Percentiles rank a stretch among this genome's conserved stretches.
These are phyloP conservation scores for Nissolia schottii DNA, from an alignment of 306 rosid species.

Conservation along the genomic window DNA sequence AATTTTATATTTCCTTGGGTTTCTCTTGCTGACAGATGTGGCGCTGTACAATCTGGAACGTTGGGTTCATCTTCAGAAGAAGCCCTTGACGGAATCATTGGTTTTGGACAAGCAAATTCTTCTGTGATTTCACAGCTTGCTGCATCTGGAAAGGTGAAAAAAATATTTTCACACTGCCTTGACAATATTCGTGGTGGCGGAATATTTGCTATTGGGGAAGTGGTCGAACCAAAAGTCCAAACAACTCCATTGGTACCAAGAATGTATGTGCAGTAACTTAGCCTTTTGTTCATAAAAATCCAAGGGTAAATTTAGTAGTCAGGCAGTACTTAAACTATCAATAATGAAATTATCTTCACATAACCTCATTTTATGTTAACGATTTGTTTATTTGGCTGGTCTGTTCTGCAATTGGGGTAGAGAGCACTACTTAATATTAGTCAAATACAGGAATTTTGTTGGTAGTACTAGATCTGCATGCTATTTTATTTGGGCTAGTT, in stretches of 20 bases:
- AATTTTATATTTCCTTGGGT: not conserved
- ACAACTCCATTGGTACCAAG: slow-evolving; percentile 66
- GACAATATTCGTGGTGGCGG: slow-evolving; percentile 83
- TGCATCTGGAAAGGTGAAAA: slow-evolving; percentile 77
- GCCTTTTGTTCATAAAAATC: slow-evolving; percentile 13
- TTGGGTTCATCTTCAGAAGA: slow-evolving; percentile 49
- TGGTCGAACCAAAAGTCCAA: slow-evolving; percentile 77
- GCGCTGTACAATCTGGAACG: slow-evolving; percentile 66
- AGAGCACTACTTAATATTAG: not conserved
- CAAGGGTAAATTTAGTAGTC: slow-evolving; percentile 2
- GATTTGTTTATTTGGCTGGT: not conserved
- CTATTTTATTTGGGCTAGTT: not conserved
- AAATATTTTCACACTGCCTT: slow-evolving; percentile 87
- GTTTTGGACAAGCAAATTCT: slow-evolving; percentile 96
- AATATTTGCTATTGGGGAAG: slow-evolving; percentile 93
- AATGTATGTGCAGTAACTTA: slow-evolving; percentile 55
- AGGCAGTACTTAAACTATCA: not conserved
- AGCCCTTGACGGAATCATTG: slow-evolving; percentile 87
- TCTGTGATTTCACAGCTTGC: slow-evolving; percentile 93
- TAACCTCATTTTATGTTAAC: slow-evolving; percentile 6
- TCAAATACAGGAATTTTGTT: not conserved
- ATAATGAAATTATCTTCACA: not conserved
- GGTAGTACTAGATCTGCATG: not conserved
- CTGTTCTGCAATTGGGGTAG: slow-evolving; percentile 8
- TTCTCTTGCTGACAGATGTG: slow-evolving; percentile 57